Evolutionary conservation across 352 stramenopile genomes (phyloP).

Genomic region (Pseudoperonospora humuli): DNA sequence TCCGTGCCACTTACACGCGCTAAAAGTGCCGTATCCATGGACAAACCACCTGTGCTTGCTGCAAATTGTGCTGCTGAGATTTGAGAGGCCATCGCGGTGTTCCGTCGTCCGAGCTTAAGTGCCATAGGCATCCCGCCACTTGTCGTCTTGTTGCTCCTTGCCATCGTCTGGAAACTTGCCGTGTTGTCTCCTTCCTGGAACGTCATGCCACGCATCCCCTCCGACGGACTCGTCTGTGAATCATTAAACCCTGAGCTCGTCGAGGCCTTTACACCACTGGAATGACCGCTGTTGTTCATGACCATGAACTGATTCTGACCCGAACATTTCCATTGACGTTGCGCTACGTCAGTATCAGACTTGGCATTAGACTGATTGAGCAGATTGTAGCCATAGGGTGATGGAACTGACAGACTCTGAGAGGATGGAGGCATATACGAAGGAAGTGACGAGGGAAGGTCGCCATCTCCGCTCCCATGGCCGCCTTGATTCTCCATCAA

Average conservation of each 20-base stretch:
- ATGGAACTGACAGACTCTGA: constrained; percentile 2
- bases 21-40: constrained; percentile 72
- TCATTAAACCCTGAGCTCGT: neutral
- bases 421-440: constrained; percentile 53
- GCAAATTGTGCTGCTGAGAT: constrained; percentile 79
- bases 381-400: constrained; percentile 32
- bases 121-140: constrained; percentile 4
- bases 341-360: constrained; percentile 17
- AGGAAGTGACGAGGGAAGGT: constrained; percentile 64
- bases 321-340: constrained; percentile 55
- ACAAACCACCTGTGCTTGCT: constrained; percentile 66
- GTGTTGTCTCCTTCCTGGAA: constrained; percentile 35
- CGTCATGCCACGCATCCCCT: constrained; percentile 51
- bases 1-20: constrained; percentile 76
- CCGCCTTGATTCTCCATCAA: neutral
- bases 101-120: constrained; percentile 29
- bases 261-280: neutral
- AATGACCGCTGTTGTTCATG: constrained; percentile 24
- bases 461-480: constrained; percentile 26
- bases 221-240: constrained; percentile 36
- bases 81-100: constrained; percentile 25
- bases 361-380: constrained; percentile 22
- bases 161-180: constrained; percentile 17
- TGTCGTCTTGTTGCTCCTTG: constrained; percentile 25
- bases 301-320: too few species aligned